Evolutionary conservation across 2,329 filamentous ascomycete genomes (phyloP).

Genomic region (Whalleya microplaca): DNA sequence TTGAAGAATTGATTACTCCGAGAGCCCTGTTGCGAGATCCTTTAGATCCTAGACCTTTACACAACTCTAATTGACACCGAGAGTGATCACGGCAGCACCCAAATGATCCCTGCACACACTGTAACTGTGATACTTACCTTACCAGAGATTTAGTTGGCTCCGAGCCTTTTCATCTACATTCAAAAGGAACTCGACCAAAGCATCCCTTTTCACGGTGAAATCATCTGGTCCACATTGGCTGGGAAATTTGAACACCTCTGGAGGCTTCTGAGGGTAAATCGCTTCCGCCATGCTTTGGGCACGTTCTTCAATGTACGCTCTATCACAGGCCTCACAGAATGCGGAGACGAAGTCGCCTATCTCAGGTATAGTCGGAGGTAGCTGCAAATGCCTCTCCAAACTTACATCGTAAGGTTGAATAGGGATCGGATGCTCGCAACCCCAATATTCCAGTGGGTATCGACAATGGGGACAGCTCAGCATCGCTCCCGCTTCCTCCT

Average conservation of each 20-base stretch:
- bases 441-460: constrained; percentile 2
- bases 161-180: background rate
- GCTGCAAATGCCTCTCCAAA: background rate
- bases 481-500: fast-evolving
- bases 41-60: too few relatives aligned
- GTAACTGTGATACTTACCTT: background rate
- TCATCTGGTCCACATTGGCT: background rate
- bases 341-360: constrained; percentile 4
- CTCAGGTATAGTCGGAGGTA: constrained; percentile 23
- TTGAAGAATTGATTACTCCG: too few relatives aligned
- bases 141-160: background rate
- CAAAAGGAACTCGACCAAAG: background rate
- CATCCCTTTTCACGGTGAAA: background rate
- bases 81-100: too few relatives aligned
- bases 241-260: background rate
- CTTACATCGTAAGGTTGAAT: constrained; percentile 4
- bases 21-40: too few relatives aligned
- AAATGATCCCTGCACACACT: too few relatives aligned
- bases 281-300: background rate
- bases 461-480: constrained; percentile 26
- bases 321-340: constrained; percentile 2
- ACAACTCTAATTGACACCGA: too few relatives aligned
- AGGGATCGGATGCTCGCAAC: constrained; percentile 18
- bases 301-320: background rate
- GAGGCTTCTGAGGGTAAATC: background rate